These are phyloP conservation scores for Yamadazyma kanchanaburiensis DNA, from an alignment of 1,139 yeast genomes.

Conservation along the genomic window DNA sequence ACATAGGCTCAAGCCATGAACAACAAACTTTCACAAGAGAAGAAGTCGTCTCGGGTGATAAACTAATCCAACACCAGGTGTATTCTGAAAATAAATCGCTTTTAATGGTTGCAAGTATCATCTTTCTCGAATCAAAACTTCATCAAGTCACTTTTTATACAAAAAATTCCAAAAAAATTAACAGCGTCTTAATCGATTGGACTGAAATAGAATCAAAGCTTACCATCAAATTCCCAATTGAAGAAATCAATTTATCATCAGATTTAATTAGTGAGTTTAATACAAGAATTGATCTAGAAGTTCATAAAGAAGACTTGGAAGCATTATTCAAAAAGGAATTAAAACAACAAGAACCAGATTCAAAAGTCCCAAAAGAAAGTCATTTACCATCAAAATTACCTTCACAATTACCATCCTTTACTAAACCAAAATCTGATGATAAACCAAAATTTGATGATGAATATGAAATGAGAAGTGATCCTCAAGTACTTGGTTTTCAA, in stretches of 20 bases:
- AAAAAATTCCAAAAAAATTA: constrained; percentile 5
- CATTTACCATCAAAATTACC: background rate
- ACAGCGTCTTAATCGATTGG: constrained; percentile 14
- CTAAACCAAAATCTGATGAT: constrained; percentile 15
- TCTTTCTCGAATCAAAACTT: constrained; percentile 15
- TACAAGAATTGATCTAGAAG: constrained; percentile 9
- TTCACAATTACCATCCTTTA: background rate
- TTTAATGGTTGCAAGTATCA: constrained; percentile 10
- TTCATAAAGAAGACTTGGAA: constrained; percentile 6
- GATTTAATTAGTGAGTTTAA: constrained; percentile 24
- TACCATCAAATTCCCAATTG: constrained; percentile 21
- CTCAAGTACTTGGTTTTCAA: background rate
- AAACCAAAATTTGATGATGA: constrained; percentile 62
- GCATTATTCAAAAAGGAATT: constrained; percentile 7
- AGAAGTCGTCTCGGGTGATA: constrained; percentile 6
- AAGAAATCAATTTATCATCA: constrained; percentile 19
- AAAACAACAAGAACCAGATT: constrained; percentile 1
- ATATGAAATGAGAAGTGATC: constrained; percentile 31
- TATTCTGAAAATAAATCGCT: constrained; percentile 7
- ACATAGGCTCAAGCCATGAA: constrained; percentile 17
- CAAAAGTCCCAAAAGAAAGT: background rate
- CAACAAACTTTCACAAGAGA: constrained; percentile 9
- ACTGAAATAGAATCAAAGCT: constrained; percentile 5
- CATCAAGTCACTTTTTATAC: constrained; percentile 21
- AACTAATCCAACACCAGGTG: constrained; percentile 16